Conservation (phyloP, 2,329 filamentous ascomycete species). For the Macrophomina pseudophaseolina region DNA sequence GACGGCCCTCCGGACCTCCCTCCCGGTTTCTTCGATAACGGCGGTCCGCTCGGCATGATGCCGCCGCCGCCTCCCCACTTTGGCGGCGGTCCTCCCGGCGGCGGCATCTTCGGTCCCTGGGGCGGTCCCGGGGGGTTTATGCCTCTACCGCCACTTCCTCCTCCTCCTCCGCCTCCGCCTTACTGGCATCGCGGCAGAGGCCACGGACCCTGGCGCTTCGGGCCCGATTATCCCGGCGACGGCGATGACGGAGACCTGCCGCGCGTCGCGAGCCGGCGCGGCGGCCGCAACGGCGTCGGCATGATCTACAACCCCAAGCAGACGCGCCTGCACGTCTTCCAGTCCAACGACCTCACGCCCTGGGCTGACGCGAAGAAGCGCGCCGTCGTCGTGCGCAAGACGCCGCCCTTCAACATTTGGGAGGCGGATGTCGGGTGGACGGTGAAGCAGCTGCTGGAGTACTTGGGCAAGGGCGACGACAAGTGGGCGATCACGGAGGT, state of each 20-base stretch:
- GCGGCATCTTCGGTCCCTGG: not conserved
- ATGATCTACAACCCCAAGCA: slow-evolving; percentile 11
- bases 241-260: not conserved
- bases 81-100: not conserved
- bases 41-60: too few species aligned
- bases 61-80: too few species aligned
- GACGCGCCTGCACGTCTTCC: slow-evolving; percentile 22
- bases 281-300: slow-evolving; percentile 5
- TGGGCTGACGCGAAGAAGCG: slow-evolving; percentile 4
- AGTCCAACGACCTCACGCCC: slow-evolving; percentile 10
- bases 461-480: slow-evolving; percentile 22
- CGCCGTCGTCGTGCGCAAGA: not conserved
- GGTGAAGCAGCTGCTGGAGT: slow-evolving; percentile 23
- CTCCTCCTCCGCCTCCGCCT: too few species aligned
- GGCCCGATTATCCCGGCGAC: not conserved
- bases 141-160: not conserved
- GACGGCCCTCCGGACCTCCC: not conserved
- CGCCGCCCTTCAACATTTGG: slow-evolving; percentile 15
- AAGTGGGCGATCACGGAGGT: slow-evolving; percentile 28
- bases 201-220: not conserved
- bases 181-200: too few species aligned
- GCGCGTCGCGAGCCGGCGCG: not conserved
- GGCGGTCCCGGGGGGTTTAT: not conserved
- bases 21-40: not conserved
- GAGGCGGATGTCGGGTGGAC: slow-evolving; percentile 23